Evolutionary conservation across 2,329 filamentous ascomycete species (phyloP), one percentile per base, ranked within the genome.

Genomic region (Cercospora berteroae): DNA sequence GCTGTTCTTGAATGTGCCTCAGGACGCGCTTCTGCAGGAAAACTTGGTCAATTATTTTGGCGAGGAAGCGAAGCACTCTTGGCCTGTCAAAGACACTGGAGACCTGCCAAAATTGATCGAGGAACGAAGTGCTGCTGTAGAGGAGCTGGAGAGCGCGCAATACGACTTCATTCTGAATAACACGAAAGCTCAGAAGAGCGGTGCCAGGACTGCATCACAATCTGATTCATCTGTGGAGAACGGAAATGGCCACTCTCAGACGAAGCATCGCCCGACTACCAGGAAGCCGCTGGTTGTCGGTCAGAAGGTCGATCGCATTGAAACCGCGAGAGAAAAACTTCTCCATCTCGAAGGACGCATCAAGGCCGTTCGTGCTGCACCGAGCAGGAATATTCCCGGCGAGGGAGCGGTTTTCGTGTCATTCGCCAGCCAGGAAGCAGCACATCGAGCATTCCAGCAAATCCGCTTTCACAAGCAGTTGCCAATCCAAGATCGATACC

Each of bases 281-380:
- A 87, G 88, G 36, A 81, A 88, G 61, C 90, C 89, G 74, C 83
- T 85, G 5, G 79, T 96, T 33, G 84, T 93, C 70, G 90, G 92
- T 69, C 87, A 90, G 73, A 94, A 95, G 78, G 90, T 95, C n/a
- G 93, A 98, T 79, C 94, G 92, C 0, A 96, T 99, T 77, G 88
- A 94, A 69, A 96, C 91, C 87, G 90, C 89, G 68, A 89, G 94
- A 48, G 84, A 85, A 1, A 89, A 93, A 76, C 86, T 97, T 59
- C 86, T 89, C 60, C 88, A 89, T 57, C 84, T 96, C 44, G 88
- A 89, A 55, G 90, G 91, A 4, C 86, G 90, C 70, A 89, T 92
- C 50, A 84, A 83, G 62, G 83, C 85, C 64, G 91, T 92, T 76
- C 87, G 86, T 64, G 83, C 85, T 13, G 70, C 75, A 10, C 73